A percentile compares a stretch with the other conserved stretches of the same genome.
Evolutionary conservation across 352 stramenopile genomes (phyloP).

Genomic region (Phytophthora vignae): DNA sequence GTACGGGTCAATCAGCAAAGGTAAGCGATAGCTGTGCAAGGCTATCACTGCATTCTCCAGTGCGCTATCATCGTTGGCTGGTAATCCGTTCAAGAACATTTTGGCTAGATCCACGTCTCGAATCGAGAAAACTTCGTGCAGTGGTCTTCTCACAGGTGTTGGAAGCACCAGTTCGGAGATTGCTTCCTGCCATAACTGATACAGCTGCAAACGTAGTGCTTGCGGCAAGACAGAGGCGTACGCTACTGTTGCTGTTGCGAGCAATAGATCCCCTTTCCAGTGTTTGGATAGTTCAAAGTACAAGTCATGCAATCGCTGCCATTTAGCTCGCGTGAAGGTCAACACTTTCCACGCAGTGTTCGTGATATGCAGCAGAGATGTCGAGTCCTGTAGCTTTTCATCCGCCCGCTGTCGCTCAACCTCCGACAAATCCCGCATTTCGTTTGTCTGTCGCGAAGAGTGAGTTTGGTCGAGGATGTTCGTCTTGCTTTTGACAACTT

Average conservation of each 20-base stretch:
- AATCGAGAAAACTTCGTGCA: constrained; percentile 49
- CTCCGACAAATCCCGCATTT: constrained; percentile 55
- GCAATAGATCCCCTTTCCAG: constrained; percentile 68
- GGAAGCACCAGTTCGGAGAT: constrained; percentile 48
- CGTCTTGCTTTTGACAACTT: constrained; percentile 40
- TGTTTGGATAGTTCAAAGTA: constrained; percentile 52
- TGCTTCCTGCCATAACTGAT: constrained; percentile 44
- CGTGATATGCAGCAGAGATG: constrained; percentile 62
- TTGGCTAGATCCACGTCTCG: constrained; percentile 40
- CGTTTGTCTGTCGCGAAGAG: constrained; percentile 44
- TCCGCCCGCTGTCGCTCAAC: constrained; percentile 59
- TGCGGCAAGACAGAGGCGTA: constrained; percentile 55
- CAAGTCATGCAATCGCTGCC: constrained; percentile 46
- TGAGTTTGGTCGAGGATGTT: constrained; percentile 53
- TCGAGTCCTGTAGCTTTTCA: constrained; percentile 57
- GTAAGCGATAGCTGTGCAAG: constrained; percentile 50
- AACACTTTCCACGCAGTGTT: constrained; percentile 66
- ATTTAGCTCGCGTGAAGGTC: constrained; percentile 49
- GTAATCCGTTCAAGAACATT: constrained; percentile 58
- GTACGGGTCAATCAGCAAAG: constrained; percentile 71
- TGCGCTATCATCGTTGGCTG: constrained; percentile 39
- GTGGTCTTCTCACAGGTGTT: constrained; percentile 24
- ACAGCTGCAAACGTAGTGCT: constrained; percentile 29
- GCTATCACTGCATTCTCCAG: constrained; percentile 59
- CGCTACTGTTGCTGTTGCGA: constrained; percentile 57